These are phyloP conservation scores for Macrolepiota dolichaula DNA, from an alignment of 768 basidiomycete genomes.

Conservation along the genomic window DNA sequence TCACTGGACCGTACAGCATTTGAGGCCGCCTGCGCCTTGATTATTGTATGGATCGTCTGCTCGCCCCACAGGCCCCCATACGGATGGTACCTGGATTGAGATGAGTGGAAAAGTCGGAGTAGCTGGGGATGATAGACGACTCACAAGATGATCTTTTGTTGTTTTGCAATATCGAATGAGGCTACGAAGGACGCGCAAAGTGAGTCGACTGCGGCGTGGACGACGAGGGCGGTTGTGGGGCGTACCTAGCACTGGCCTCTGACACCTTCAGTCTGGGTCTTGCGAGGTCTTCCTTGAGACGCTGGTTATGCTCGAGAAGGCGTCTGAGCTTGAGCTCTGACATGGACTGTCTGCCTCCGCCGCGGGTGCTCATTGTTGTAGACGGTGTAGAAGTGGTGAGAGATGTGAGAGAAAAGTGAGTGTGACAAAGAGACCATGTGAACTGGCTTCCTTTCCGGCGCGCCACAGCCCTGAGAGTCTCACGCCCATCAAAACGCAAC, in stretches of 20 bases:
- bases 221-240: not conserved
- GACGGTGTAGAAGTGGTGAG: slow-evolving; percentile 12
- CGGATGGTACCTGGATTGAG: slow-evolving; percentile 73
- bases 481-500: not conserved
- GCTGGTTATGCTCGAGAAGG: slow-evolving; percentile 91
- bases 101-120: slow-evolving; percentile 12
- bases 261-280: slow-evolving; percentile 87
- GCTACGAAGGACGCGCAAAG: slow-evolving; percentile 37
- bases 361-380: slow-evolving; percentile 51
- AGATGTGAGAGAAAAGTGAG: slow-evolving; percentile 10
- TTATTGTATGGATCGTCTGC: slow-evolving; percentile 92
- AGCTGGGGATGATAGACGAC: slow-evolving; percentile 14
- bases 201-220: slow-evolving; percentile 6
- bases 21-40: slow-evolving; percentile 39
- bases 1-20: slow-evolving; percentile 65
- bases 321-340: slow-evolving; percentile 95
- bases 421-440: slow-evolving; percentile 3
- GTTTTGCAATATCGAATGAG: slow-evolving; percentile 93
- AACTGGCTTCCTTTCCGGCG: slow-evolving; percentile 9
- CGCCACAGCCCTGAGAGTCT: slow-evolving; percentile 2
- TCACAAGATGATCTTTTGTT: slow-evolving; percentile 75
- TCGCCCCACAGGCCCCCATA: slow-evolving; percentile 95
- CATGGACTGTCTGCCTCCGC: slow-evolving; percentile 82
- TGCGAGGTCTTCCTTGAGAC: slow-evolving; percentile 86
- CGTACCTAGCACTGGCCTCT: slow-evolving; percentile 84